Evolutionary conservation across 441 rosid genomes (phyloP).

Genomic region (Croton setiger): DNA sequence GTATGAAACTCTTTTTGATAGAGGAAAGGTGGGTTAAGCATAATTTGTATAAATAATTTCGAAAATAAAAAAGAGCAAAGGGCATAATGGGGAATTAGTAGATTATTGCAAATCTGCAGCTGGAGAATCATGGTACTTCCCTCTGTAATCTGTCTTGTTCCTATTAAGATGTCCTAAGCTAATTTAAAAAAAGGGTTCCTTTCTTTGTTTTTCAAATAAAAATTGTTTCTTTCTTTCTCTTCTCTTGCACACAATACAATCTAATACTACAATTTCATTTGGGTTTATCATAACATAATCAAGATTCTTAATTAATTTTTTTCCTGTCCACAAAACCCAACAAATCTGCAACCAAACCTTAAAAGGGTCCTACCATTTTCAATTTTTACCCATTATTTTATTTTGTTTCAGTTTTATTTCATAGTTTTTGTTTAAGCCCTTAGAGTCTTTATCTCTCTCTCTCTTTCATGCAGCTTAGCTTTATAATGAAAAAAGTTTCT

Average conservation of each 20-base stretch:
- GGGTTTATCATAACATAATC: neutral
- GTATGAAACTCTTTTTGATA: too few relatives aligned
- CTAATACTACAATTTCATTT: neutral
- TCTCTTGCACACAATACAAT: constrained; percentile 13
- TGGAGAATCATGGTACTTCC: constrained; percentile 12
- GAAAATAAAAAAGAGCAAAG: neutral
- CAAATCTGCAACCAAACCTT: constrained; percentile 43
- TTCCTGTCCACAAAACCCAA: constrained; percentile 23
- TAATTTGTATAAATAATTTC: too few relatives aligned
- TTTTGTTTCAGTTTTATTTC: constrained; percentile 4
- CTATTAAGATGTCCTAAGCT: neutral
- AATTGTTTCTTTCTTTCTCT: neutral
- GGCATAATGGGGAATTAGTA: constrained; percentile 13
- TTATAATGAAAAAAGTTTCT: constrained; percentile 19
- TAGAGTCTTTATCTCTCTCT: constrained; percentile 14
- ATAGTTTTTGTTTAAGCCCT: constrained; percentile 20
- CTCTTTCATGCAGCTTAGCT: constrained; percentile 37
- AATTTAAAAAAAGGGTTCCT: neutral
- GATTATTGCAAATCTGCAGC: neutral
- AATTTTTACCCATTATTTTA: neutral
- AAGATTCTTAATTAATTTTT: constrained; percentile 21
- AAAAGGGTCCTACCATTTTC: constrained; percentile 25
- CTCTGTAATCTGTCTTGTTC: neutral
- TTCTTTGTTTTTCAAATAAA: neutral
- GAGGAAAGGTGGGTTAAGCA: too few relatives aligned